These are phyloP conservation scores for Metschnikowia orientalis DNA, from an alignment of 805 yeast genomes.

Conservation along the genomic window DNA sequence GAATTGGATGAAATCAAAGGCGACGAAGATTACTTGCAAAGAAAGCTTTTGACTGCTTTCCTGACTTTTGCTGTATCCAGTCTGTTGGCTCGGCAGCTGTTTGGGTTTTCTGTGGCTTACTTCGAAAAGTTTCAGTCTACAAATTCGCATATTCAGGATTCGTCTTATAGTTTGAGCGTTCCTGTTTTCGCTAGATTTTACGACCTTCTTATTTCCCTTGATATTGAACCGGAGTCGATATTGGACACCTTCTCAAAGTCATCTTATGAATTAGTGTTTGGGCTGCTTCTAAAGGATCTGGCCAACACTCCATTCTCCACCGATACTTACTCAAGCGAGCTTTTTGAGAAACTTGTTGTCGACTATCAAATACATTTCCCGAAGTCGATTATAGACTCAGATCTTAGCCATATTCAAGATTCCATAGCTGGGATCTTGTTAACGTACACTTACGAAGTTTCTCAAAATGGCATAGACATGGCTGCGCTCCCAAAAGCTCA, in stretches of 20 bases:
- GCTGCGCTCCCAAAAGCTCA: slow-evolving; percentile 1
- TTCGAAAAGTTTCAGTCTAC: slow-evolving; percentile 10
- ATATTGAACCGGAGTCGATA: slow-evolving; percentile 48
- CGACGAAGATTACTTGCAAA: slow-evolving; percentile 60
- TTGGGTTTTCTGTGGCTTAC: slow-evolving; percentile 24
- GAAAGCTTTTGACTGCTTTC: slow-evolving; percentile 60
- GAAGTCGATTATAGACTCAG: slow-evolving; percentile 23
- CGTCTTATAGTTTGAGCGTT: slow-evolving; percentile 17
- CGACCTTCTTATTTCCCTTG: slow-evolving; percentile 58
- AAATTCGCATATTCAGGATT: slow-evolving; percentile 6
- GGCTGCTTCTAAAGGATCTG: slow-evolving; percentile 2
- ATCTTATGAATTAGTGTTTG: slow-evolving; percentile 40
- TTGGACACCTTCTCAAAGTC: slow-evolving; percentile 35
- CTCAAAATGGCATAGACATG: slow-evolving; percentile 6
- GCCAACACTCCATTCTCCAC: slow-evolving; percentile 13
- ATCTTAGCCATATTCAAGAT: slow-evolving; percentile 26
- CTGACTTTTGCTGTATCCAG: slow-evolving; percentile 49
- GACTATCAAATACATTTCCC: slow-evolving; percentile 38
- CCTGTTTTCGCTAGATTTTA: slow-evolving; percentile 23
- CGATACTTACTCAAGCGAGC: slow-evolving; percentile 29
- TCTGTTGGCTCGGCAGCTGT: slow-evolving; percentile 15
- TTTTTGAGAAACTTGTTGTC: slow-evolving; percentile 38
- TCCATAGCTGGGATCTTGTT: slow-evolving; percentile 26
- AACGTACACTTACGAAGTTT: slow-evolving; percentile 15
- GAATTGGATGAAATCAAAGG: slow-evolving; percentile 39